Evolutionary conservation across 2,329 filamentous ascomycete species (phyloP), one percentile per base, ranked within the genome.

Genomic region (Aspergillus jensenii): DNA sequence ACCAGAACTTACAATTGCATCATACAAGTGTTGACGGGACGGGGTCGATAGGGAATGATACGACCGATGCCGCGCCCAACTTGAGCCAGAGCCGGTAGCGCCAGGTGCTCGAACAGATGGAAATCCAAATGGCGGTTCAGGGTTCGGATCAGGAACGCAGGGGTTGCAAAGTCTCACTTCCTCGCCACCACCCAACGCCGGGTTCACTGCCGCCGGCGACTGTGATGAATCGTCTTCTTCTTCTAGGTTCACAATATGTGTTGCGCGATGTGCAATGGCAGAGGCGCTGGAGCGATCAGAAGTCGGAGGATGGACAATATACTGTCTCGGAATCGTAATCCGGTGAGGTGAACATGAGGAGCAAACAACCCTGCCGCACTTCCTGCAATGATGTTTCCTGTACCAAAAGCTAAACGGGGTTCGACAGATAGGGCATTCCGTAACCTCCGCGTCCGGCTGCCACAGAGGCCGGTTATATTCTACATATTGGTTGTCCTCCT

Each of bases 301-400:
- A 58, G 82, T 79, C 1, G 90, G 89, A 3, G 90, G 90, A 48
- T 89, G 88, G 25, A 97, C 92, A 63, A 98, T 96, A 72, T 91
- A 98, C 70, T 95, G 90, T 63, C 93, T 85, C 1, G 93, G 93
- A 62, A 98, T 97, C 3, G 90, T 96, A 70, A 98, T 98, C 60
- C 92, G 86, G 74, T 98, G 93, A 3, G 93, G 93, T 3, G 93
- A 97, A 77, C 93, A 98, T 19, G 86, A 82, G 58, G 88, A 87
- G 75, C 93, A 98, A 23, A 98, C 93, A 8, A 98, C 93, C 60
- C 92, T 83, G 46, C 93, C 93, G 71, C 93, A 98, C 84, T 96
- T 97, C 84, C 93, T 86, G 81, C 93, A 98, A 72, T 98, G 93
- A 76, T 98, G 93, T 71, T 96, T 96, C 62, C 93, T 84, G 70